Evolutionary conservation across 2,329 filamentous ascomycete species (phyloP), one percentile per base, ranked within the genome.

Genomic region (Pleurostoma richardsiae): DNA sequence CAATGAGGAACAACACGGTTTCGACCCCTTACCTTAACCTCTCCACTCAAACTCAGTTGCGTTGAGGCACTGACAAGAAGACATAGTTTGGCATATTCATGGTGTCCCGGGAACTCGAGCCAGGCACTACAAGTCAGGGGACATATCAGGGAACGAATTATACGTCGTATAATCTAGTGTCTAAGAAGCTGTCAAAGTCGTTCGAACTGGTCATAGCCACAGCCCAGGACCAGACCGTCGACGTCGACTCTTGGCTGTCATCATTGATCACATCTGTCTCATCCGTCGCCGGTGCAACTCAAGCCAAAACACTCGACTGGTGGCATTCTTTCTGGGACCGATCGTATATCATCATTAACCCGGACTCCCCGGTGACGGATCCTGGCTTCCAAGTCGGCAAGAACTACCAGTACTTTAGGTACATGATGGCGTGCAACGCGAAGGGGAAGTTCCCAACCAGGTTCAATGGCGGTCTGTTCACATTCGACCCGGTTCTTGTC

Each of bases 401-500:
- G 38, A 45, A 45, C 39, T 45, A 45, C 26, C 44, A 45, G 39
- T 19, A 40, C 4, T 45, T 36, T 30, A 36, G 44, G 26, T 45
- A 45, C 26, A 45, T 45, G 44, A 40, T 45, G 29, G 44, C 36
- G 4, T 45, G 44, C 44, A 45, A 45, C 30, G 44, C 44, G 28
- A 30, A 40, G 6, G 44, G 38, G 10, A 39, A 45, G 19, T 45
- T 33, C 36, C 44, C 44, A 3, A 40, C 44, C 4, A 45, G 40
- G 26, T 45, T 45, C 44, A 45, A 45, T 29, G 44, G 44, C 30
- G 44, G 28, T 30, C 6, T 42, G 27, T 45, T 45, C 29, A 45
- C 44, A 2, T 45, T 45, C 29, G 44, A 45, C 39, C 44, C 44
- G 27, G 39, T 29, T 26, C 30, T 45, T 30, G 39, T 42, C 5